These are phyloP conservation scores for Suillus bovinus DNA, from an alignment of 768 basidiomycete genomes.

Conservation along the genomic window DNA sequence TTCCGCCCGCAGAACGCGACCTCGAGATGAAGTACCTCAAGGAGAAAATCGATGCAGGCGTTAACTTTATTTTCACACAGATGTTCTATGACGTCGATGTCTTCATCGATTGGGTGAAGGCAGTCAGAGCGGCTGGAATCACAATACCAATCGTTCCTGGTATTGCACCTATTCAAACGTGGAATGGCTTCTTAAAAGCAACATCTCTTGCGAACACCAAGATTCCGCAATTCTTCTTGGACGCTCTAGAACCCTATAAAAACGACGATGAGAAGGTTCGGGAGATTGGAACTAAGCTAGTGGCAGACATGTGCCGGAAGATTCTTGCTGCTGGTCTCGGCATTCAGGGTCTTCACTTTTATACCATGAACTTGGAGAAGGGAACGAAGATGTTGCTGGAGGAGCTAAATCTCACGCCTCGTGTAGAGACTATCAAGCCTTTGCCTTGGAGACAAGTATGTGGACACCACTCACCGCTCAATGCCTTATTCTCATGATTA, in stretches of 20 bases:
- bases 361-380: conserved; percentile 97
- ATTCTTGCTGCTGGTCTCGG: conserved; percentile 81
- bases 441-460: conserved; percentile 94
- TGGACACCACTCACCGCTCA: conserved; percentile 6
- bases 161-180: conserved; percentile 94
- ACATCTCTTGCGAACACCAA: conserved; percentile 75
- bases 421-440: conserved; percentile 90
- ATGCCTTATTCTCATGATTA: conserved; percentile 14
- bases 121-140: conserved; percentile 82
- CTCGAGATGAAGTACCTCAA: conserved; percentile 86
- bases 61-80: conserved; percentile 94
- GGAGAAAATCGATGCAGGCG: conserved; percentile 89
- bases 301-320: conserved; percentile 89
- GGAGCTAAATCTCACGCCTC: conserved; percentile 85
- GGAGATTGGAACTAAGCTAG: conserved; percentile 89
- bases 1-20: conserved; percentile 71
- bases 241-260: conserved; percentile 82
- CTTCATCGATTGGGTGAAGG: conserved; percentile 89
- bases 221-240: conserved; percentile 75
- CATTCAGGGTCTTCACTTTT: conserved; percentile 90
- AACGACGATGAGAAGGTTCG: conserved; percentile 93
- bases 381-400: conserved; percentile 94
- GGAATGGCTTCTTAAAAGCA: conserved; percentile 90
- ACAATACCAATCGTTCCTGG: conserved; percentile 90
- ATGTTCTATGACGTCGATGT: conserved; percentile 96